A percentile compares a stretch with the other conserved stretches of the same genome.
Conservation (phyloP, 164 flowering plant species). For the Magnolia sinica region DNA sequence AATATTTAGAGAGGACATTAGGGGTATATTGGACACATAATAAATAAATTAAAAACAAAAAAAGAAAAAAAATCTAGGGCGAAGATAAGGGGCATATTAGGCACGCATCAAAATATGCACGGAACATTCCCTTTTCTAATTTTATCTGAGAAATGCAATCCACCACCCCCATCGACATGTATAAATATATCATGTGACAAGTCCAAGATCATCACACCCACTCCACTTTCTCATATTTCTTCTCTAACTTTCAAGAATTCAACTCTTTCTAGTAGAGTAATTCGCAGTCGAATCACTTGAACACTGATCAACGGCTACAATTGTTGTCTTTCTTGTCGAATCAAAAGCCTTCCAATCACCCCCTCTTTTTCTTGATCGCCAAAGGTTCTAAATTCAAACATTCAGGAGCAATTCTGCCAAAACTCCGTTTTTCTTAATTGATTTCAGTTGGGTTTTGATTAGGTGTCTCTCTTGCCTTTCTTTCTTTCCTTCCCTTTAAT, state of each 20-base stretch:
- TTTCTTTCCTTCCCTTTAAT: too few species aligned
- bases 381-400: too few species aligned
- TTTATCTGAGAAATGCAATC: constrained; percentile 3
- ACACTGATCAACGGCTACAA: not conserved
- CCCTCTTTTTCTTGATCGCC: not conserved
- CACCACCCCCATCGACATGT: constrained; percentile 16
- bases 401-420: not conserved
- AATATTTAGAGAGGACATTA: too few species aligned
- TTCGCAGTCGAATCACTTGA: not conserved
- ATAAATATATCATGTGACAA: constrained; percentile 11
- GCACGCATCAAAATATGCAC: not conserved
- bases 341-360: not conserved
- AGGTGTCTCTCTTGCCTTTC: not conserved
- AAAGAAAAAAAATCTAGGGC: too few species aligned
- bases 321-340: not conserved
- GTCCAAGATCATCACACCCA: constrained; percentile 12
- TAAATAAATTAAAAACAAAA: too few species aligned
- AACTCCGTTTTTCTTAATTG: not conserved
- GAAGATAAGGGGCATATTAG: too few species aligned
- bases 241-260: not conserved
- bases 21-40: too few species aligned
- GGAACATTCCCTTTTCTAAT: not conserved
- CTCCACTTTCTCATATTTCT: not conserved
- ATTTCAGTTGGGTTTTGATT: not conserved
- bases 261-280: not conserved